These are phyloP conservation scores for Nicotiana paniculata DNA, from an alignment of 257 asterid genomes.

Conservation along the genomic window DNA sequence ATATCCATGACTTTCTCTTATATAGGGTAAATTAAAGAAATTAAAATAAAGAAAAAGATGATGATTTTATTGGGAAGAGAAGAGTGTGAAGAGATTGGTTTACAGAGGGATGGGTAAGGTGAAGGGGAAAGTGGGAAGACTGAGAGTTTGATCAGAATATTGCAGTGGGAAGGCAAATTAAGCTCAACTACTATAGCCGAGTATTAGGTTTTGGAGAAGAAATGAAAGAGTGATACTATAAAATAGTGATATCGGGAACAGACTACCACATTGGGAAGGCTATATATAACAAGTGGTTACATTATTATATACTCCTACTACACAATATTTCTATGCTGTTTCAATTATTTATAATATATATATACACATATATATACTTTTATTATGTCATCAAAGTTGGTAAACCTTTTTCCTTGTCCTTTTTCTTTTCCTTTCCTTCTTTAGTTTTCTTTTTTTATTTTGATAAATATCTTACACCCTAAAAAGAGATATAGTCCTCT, in stretches of 20 bases:
- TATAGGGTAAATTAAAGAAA: neutral
- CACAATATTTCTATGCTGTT: neutral
- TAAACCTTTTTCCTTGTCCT: neutral
- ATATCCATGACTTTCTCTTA: slow-evolving; percentile 40
- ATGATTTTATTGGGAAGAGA: neutral
- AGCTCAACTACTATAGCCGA: neutral
- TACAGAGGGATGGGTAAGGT: slow-evolving; percentile 22
- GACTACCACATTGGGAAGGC: neutral
- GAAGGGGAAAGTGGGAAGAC: slow-evolving; percentile 26
- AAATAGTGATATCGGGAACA: neutral
- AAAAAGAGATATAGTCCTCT: neutral
- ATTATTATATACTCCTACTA: neutral
- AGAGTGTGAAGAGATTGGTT: neutral
- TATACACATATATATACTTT: neutral
- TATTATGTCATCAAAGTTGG: neutral
- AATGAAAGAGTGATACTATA: neutral
- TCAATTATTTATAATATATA: neutral
- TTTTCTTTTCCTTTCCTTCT: neutral
- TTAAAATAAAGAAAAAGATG: neutral
- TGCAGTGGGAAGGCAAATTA: neutral
- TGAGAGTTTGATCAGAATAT: slow-evolving; percentile 60
- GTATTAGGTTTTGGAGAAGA: neutral
- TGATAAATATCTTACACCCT: neutral
- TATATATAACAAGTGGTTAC: neutral
- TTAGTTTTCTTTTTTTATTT: neutral